Evolutionary conservation across 2,329 filamentous ascomycete species (phyloP), one percentile per base, ranked within the genome.

Genomic region (Alternaria sp.): DNA sequence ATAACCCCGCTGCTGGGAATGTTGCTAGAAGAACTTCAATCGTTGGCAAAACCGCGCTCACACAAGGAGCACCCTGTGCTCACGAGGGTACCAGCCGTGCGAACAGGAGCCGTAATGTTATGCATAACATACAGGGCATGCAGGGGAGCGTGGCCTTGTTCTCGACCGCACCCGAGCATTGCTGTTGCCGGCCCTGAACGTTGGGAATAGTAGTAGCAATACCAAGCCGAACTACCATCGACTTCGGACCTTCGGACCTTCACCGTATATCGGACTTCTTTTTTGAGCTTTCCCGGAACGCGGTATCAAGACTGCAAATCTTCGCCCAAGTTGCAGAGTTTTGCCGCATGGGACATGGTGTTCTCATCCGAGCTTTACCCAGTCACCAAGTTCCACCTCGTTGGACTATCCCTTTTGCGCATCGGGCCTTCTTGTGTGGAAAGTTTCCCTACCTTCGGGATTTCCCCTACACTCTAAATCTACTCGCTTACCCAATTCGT

Each of bases 351-450:
- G 18, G 18, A 25, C 21, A 54, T 37, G 60, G 20, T 25, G 20
- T 46, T 33, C 53, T 21, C 15, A 57, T 41, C 55, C 44, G 50
- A 57, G 55, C 33, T 26, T 23, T 59, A 54, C 55, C 60, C 49
- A 53, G 55, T 54, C 25, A 59, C 60, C 60, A 23, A 53, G 55
- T 59, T 53, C 47, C 20, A 28, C 28, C 33, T 55, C 37, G 37
- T 41, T 44, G 12, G 21, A 14, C 18, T 26, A 25, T 58, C 14
- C 12, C 33, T 26, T 21, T 57, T 33, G 33, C 55, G 47, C 37
- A 59, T 62, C 60, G 55, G 60, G 30, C 60, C 55, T 62, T 41
- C 47, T 59, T 47, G 56, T 47, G 47, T 59, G 41, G 41, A 62
- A 62, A 59, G 47, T 49, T 47, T 62, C 55, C 60, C 23, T 47